These are phyloP conservation scores for Bonia amplexicaulis DNA, from an alignment of 176 grass and related monocot species.

Conservation along the genomic window DNA sequence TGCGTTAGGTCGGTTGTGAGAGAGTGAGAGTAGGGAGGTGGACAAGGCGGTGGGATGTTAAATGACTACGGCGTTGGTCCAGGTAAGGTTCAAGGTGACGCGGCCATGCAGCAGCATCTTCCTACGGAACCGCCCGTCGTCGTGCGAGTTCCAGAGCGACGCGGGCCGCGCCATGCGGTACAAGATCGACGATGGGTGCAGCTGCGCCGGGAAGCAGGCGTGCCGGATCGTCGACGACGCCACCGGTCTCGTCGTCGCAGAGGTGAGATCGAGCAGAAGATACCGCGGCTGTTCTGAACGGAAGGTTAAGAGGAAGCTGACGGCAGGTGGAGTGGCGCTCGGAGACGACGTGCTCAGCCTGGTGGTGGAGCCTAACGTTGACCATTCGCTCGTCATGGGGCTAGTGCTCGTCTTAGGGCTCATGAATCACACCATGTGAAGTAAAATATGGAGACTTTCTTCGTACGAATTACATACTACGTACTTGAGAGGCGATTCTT, in stretches of 20 bases:
- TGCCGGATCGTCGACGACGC: conserved; percentile 51
- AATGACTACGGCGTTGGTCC: too few species aligned
- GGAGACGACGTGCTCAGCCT: conserved; percentile 71
- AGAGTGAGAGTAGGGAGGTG: too few species aligned
- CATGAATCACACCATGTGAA: conserved; percentile 46
- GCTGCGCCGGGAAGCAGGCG: not conserved
- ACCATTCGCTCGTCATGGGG: conserved; percentile 75
- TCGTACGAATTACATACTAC: not conserved
- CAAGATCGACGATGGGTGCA: conserved; percentile 19
- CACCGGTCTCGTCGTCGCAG: conserved; percentile 47
- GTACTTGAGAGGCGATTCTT: not conserved
- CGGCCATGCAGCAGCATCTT: conserved; percentile 28
- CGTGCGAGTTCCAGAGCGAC: conserved; percentile 35
- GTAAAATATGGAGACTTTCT: not conserved
- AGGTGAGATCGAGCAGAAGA: conserved; percentile 31
- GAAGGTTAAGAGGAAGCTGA: conserved; percentile 43
- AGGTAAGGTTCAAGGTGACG: conserved; percentile 59
- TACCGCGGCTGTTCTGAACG: too few species aligned
- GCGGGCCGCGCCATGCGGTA: conserved; percentile 26
- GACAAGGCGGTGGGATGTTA: too few species aligned
- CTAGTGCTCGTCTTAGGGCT: conserved; percentile 70
- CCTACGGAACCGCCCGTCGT: not conserved
- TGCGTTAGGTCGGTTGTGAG: too few species aligned
- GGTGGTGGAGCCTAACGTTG: conserved; percentile 55
- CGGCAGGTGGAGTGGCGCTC: conserved; percentile 42